Conservation (phyloP, 1,284 basidiomycete species). For the Ustilago loliicola region DNA sequence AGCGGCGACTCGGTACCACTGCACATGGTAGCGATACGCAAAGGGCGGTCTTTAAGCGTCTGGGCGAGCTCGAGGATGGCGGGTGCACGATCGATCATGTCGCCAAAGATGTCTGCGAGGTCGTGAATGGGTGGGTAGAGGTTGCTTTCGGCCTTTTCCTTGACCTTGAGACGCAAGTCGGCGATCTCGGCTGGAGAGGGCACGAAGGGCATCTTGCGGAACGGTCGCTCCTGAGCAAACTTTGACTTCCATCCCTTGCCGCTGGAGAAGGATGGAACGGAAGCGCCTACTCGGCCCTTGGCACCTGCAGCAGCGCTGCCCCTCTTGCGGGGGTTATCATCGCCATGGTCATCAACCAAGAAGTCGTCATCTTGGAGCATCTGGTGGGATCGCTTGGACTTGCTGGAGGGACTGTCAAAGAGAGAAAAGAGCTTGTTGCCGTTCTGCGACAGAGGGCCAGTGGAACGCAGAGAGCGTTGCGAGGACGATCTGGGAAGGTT, state of each 20-base stretch:
- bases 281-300: conserved; percentile 6
- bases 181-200: conserved; percentile 36
- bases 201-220: conserved; percentile 43
- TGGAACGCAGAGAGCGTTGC: conserved; percentile 32
- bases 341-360: conserved; percentile 31
- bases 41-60: conserved; percentile 81
- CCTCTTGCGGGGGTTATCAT: conserved; percentile 24
- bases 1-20: conserved; percentile 95
- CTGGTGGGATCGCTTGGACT: conserved; percentile 16
- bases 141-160: conserved; percentile 42
- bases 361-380: conserved; percentile 32
- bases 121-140: conserved; percentile 82
- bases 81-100: conserved; percentile 82
- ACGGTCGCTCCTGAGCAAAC: conserved; percentile 38
- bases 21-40: conserved; percentile 96
- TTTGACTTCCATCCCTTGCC: conserved; percentile 48
- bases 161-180: conserved; percentile 26
- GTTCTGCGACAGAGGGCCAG: conserved; percentile 4
- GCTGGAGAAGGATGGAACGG: conserved; percentile 32
- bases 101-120: conserved; percentile 84
- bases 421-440: conserved; percentile 33
- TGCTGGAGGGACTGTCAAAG: conserved; percentile 22
- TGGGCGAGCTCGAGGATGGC: conserved; percentile 73
- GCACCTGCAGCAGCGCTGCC: conserved; percentile 9
- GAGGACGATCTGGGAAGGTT: conserved; percentile 25